Base-by-base conservation (phyloP, 805 yeast genomes). In the Cyberlindnera japonica region DNA sequence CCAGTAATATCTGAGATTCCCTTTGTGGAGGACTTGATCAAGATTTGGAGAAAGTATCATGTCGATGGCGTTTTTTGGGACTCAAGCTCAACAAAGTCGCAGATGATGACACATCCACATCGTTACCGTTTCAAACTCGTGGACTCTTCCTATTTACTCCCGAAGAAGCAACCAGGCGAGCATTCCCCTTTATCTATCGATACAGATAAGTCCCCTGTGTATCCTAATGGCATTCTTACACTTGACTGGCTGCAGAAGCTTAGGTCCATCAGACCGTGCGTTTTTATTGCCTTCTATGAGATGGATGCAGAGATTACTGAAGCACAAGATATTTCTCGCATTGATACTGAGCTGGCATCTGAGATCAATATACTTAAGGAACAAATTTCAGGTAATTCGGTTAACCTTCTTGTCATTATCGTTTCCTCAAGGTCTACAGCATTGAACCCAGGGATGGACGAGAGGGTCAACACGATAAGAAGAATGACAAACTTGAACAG, bases 201-300 rank as follows among this genome's bases (percentile, higher is more conserved):
- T 2, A n/a, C 13, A 5, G 45, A 42, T 13, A 44, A 34, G 1
- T 45, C 49, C 2, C 63, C 71, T 1, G 49, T 66, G 35, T 64
- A 36, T 22, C 43, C 68, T 35, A 61, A 63, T n/a, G 59, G 60
- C 3, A 50, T 55, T 1, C 41, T 68, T 45, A 73, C 75, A 1
- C 60, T 54, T 1, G 61, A 71, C 19, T 81, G 86, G 87, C 43
- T 78, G 12, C 64, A 67, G 25, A 79, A 77, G 50, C 75, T 79
- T 50, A 59, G 62, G 20, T 61, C 66, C n/a, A 40, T 61, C 3
- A 30, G 65, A n/a, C 85, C 86, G 0, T 49, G 72, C 1, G 68
- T 72, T 0, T 67, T 70, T 30, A 58, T 79, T 2, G 54, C 72
- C 2, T 66, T 76, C 26, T 68, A 69, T 48, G 69, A 69, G 35